Base-by-base conservation (phyloP, 768 basidiomycete species). In the Termitomyces sp. region DNA sequence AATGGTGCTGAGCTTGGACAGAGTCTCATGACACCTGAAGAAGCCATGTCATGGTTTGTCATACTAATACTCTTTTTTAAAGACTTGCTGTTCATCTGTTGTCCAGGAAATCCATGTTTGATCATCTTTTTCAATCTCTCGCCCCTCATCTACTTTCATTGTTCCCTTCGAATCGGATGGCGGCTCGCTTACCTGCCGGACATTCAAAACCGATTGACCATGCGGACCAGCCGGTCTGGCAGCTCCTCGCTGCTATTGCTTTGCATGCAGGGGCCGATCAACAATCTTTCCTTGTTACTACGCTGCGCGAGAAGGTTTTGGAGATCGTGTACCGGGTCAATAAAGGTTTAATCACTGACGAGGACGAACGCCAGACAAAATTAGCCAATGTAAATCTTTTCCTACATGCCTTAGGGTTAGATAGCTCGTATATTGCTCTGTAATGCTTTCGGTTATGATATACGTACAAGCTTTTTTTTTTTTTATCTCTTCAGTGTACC, bases 331-430 rank as follows among this genome's bases (percentile, higher is more conserved):
- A 88, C 66, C 87, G 84, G 56, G 90, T 88, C 35, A 87, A 88
- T 70, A 89, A 91, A 69, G 86, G 90, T 54, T 88, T 87, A 85
- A 80, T 84, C 51, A 73, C 79, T 53, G 84, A 88, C 65, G 89
- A 92, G 73, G 88, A 90, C 58, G 88, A 91, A 63, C 81, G 88
- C 64, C 78, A 82, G 60, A 84, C 88, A 67, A 94, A 92, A 76
- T 78, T 97, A 66, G 87, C 87, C 57, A 98, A 98, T 75, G 94
- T 98, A 68, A 95, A 99, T 77, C 79, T 96, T 62, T 92, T 94
- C 73, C 76, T 94, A 71, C 88, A 91, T 71, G 91, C 92, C 46
- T 78, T 94, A 58, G 89, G 90, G 54, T 67, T 81, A 74, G 80
- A 81, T 67, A 81, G 80, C 67, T 90, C 89, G 70, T 89, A 90